phyloP scores from a whole-genome alignment of 768 basidiomycete genomes.

The Pleurotus tuoliensis region DNA sequence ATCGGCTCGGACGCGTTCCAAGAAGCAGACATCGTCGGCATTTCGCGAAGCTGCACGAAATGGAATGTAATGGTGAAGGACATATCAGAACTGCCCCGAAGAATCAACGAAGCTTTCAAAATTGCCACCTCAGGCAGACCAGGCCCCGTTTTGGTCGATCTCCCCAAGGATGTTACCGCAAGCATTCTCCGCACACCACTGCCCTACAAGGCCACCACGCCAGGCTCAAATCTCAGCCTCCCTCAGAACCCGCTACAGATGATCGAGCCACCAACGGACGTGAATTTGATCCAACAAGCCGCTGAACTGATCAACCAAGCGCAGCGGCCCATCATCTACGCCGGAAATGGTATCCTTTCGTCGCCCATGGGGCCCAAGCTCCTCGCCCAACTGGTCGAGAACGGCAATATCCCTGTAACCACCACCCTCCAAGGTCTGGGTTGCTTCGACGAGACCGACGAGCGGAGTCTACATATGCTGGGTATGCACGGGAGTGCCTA shows the following conservation, averaged over 20 bases:
- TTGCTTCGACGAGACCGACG: conserved; percentile 88
- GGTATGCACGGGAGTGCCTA: conserved; percentile 99
- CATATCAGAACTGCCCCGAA: conserved; percentile 86
- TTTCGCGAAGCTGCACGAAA: conserved; percentile 95
- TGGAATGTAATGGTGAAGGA: conserved; percentile 99
- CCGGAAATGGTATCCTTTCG: conserved; percentile 86
- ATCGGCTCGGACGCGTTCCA: conserved; percentile 99
- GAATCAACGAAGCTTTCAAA: conserved; percentile 99
- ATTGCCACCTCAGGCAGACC: conserved; percentile 97
- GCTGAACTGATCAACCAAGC: conserved; percentile 91
- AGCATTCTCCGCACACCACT: conserved; percentile 82
- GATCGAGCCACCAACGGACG: conserved; percentile 55
- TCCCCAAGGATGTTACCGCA: conserved; percentile 99
- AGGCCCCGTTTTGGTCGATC: conserved; percentile 95
- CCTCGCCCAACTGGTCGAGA: conserved; percentile 69
- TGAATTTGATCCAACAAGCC: conserved; percentile 70
- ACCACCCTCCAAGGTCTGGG: conserved; percentile 96
- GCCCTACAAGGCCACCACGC: conserved; percentile 82
- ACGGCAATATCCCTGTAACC: conserved; percentile 94
- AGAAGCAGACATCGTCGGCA: conserved; percentile 95
- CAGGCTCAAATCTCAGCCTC: conserved; percentile 69
- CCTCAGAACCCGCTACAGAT: conserved; percentile 70
- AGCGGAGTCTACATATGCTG: conserved; percentile 90
- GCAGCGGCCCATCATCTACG: conserved; percentile 88
- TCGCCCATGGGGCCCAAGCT: conserved; percentile 79